phyloP scores from a whole-genome alignment of 2,329 filamentous ascomycete genomes.

The Grosmannia huntii region DNA sequence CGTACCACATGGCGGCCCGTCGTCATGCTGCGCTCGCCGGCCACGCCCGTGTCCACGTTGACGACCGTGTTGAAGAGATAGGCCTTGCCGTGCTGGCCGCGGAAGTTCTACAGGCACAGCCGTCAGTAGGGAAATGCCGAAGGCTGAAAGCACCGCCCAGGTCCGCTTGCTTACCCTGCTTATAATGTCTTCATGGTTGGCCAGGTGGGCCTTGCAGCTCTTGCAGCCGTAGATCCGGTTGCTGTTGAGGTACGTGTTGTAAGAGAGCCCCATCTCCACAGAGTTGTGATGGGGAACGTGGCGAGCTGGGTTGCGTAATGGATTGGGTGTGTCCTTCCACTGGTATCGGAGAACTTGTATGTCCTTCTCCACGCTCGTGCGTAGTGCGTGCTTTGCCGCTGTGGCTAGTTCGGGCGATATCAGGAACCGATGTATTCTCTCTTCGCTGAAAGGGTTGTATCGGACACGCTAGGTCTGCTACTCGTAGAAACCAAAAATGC shows the following conservation, averaged over 20 bases:
- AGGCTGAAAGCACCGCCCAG: too few species aligned
- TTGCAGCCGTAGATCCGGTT: conserved; percentile 87
- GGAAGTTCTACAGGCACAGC: conserved; percentile 62
- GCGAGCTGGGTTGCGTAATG: neutral
- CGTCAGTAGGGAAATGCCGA: neutral
- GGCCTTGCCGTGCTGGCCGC: conserved; percentile 94
- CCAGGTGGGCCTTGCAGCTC: conserved; percentile 87
- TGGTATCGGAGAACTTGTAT: too few species aligned
- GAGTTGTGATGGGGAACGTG: neutral
- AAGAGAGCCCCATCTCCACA: conserved; percentile 66
- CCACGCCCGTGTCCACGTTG: conserved; percentile 71
- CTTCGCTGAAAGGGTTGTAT: too few species aligned
- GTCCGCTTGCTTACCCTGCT: conserved; percentile 50
- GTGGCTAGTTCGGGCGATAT: too few species aligned
- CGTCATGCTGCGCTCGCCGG: conserved; percentile 96
- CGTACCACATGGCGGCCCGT: conserved; percentile 89
- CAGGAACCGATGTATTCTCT: too few species aligned
- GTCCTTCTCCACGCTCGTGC: too few species aligned
- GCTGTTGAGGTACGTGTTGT: conserved; percentile 83
- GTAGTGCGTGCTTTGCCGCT: too few species aligned
- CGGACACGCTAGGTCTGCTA: too few species aligned
- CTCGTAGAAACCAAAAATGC: too few species aligned
- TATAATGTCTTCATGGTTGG: conserved; percentile 92
- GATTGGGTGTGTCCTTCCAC: neutral
- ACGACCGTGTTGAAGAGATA: conserved; percentile 93